Evolutionary conservation across 2,329 filamentous ascomycete genomes (phyloP), one percentile per base, ranked within the genome.

Genomic region (Drechmeria coniospora): DNA sequence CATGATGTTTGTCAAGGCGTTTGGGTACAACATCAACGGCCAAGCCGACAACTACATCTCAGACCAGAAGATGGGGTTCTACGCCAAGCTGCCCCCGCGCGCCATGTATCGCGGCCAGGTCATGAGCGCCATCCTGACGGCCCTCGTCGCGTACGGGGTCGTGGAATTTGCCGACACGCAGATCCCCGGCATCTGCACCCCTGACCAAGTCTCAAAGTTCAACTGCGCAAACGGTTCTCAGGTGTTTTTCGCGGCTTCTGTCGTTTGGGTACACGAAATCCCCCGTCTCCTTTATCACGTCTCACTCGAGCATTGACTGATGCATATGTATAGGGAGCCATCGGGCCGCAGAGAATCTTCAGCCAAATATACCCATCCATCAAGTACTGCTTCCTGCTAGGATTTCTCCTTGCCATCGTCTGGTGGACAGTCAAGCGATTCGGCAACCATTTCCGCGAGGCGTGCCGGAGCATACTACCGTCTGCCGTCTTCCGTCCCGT

Each of bases 391-490:
- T 59, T 59, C 43, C 42, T 57, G 8, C 48, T 59, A 18, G 56
- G 56, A 4, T 36, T 46, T 14, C 35, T 42, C 21, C 40, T 60
- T 8, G 49, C 53, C 10, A 8, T 60, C 5, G 27, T 50, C 3
- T 60, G 56, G 36, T 45, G 28, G 31, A 77, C 78, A 5, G 65
- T 79, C 43, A 82, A 82, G 43, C 77, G 79, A 2, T 84, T 84
- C 45, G 46, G 42, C 26, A n/a, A n/a, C n/a, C 16, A 26, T 4
- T 10, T 37, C 10, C 32, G 32, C 8, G 7, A 31, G n/a, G 23
- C 25, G 10, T 14, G 15, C n/a, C 17, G 26, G 21, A 8, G 13
- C 21, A 15, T 15, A 15, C 20, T 42, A 18, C 27, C 34, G 9
- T 22, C 30, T 4, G 16, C 11, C 8, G n/a, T 40, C 6, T 39